phyloP scores from a whole-genome alignment of 441 rosid species.

The Adansonia gregorii region DNA sequence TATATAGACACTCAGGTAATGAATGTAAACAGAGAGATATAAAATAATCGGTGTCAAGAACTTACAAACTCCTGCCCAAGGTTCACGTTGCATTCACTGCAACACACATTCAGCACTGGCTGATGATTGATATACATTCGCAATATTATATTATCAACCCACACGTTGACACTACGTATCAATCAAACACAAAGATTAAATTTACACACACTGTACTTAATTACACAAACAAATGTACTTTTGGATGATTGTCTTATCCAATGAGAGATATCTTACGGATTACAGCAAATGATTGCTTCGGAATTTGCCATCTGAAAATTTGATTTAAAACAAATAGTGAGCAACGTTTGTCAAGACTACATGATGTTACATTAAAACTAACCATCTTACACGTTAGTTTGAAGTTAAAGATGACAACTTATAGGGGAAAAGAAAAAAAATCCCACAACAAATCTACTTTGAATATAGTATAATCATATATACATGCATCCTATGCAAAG shows the following conservation, averaged over 20 bases:
- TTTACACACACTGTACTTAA: neutral
- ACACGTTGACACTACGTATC: neutral
- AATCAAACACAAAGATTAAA: neutral
- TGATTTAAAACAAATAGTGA: neutral
- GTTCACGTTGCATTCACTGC: neutral
- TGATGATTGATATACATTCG: neutral
- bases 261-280: neutral
- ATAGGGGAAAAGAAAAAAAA: no score
- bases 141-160: neutral
- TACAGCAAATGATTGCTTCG: neutral
- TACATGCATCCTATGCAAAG: no score
- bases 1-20: neutral
- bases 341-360: neutral
- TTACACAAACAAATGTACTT: neutral
- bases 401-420: neutral
- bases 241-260: neutral
- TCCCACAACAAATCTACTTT: neutral
- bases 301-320: neutral
- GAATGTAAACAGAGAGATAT: neutral
- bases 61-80: neutral
- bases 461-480: no score
- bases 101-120: neutral
- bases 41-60: neutral
- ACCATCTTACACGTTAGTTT: no score
- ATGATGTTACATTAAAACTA: neutral